Conservation (phyloP, 805 yeast species). For the Yamadazyma sp. region DNA sequence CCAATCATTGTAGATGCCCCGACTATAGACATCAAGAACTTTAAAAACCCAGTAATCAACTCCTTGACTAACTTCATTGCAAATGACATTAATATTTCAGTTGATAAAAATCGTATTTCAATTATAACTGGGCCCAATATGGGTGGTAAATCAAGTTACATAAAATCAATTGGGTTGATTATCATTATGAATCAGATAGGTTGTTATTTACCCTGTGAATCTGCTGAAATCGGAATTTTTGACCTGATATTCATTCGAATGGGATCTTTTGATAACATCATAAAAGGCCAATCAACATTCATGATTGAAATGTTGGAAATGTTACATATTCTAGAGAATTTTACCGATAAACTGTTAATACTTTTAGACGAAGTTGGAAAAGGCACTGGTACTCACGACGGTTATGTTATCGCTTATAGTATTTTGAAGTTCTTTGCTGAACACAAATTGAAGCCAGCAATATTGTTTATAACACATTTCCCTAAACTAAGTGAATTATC, state of each 20-base stretch:
- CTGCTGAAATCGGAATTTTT: slow-evolving; percentile 61
- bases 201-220: slow-evolving; percentile 65
- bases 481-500: slow-evolving; percentile 60
- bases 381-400: slow-evolving; percentile 73
- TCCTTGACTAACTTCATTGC: slow-evolving; percentile 55
- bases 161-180: slow-evolving; percentile 67
- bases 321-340: slow-evolving; percentile 48
- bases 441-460: slow-evolving; percentile 42
- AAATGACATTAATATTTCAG: slow-evolving; percentile 55
- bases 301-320: slow-evolving; percentile 75
- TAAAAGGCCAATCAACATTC: slow-evolving; percentile 78
- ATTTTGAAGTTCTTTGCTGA: slow-evolving; percentile 57
- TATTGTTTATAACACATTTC: slow-evolving; percentile 82
- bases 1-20: slow-evolving; percentile 48
- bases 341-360: slow-evolving; percentile 58
- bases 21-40: slow-evolving; percentile 47
- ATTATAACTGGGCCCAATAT: slow-evolving; percentile 84
- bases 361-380: slow-evolving; percentile 77
- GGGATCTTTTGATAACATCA: slow-evolving; percentile 80
- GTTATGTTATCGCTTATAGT: slow-evolving; percentile 76
- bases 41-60: slow-evolving; percentile 70
- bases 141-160: slow-evolving; percentile 84
- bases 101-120: slow-evolving; percentile 46
- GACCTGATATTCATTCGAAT: slow-evolving; percentile 78
- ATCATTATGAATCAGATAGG: slow-evolving; percentile 79